Conservation (phyloP, 805 yeast genomes). For the Zygosaccharomyces bisporus region DNA sequence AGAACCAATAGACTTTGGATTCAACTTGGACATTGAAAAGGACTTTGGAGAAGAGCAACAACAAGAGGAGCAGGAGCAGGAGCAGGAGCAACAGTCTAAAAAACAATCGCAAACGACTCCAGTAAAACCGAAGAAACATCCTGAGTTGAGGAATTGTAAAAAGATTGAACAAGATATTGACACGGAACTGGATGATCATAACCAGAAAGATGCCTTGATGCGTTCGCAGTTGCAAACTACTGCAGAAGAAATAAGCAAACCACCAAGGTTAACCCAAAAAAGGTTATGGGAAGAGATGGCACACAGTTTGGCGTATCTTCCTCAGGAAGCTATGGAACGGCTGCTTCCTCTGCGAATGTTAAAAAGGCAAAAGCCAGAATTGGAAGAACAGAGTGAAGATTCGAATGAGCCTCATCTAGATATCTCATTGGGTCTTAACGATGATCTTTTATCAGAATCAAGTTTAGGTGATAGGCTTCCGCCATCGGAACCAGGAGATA, state of each 20-base stretch:
- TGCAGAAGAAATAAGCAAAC: background rate
- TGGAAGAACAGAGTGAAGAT: conserved; percentile 7
- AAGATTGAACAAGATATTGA: conserved; percentile 21
- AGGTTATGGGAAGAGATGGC: conserved; percentile 25
- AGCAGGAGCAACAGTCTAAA: conserved; percentile 30
- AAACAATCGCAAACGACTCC: conserved; percentile 11
- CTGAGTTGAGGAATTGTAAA: conserved; percentile 16
- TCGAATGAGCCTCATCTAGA: conserved; percentile 23
- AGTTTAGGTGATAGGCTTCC: conserved; percentile 3
- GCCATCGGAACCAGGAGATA: conserved; percentile 13
- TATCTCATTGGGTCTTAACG: conserved; percentile 25
- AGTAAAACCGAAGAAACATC: conserved; percentile 3
- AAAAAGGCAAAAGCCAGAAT: conserved; percentile 22
- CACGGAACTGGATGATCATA: conserved; percentile 22
- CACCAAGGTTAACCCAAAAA: conserved; percentile 13
- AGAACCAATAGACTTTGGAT: conserved; percentile 44
- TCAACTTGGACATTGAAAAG: conserved; percentile 48
- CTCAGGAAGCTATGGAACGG: conserved; percentile 15
- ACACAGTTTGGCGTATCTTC: conserved; percentile 20
- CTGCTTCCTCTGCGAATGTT: conserved; percentile 18
- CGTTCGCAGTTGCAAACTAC: background rate
- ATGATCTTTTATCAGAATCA: conserved; percentile 14
- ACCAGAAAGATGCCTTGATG: conserved; percentile 11
- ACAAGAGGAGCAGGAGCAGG: conserved; percentile 30
- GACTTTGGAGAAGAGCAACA: conserved; percentile 33